phyloP scores from a whole-genome alignment of 1,284 basidiomycete species.

The Trichosporon coremiiforme region DNA sequence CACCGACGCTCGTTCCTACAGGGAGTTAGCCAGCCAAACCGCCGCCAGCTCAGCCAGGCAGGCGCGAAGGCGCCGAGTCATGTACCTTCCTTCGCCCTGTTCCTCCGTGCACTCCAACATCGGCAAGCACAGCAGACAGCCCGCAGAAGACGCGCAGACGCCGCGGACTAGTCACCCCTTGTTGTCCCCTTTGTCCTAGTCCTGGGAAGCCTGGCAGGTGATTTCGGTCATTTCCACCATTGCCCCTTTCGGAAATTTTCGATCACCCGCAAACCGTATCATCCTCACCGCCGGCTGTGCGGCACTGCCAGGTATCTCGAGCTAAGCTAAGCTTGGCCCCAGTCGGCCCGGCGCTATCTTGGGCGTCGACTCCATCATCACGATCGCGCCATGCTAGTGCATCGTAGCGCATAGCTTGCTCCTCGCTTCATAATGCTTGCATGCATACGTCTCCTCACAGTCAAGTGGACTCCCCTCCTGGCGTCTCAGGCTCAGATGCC shows the following conservation, averaged over 20 bases:
- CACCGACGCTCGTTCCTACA: neutral
- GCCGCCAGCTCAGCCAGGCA: neutral
- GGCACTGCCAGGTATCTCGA: neutral
- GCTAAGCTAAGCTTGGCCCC: neutral
- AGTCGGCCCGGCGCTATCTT: neutral
- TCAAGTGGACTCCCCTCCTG: neutral
- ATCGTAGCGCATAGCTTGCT: neutral
- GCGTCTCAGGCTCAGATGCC: neutral
- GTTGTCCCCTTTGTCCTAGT: neutral
- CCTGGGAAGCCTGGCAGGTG: neutral
- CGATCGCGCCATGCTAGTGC: neutral
- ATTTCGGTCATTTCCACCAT: slow-evolving; percentile 11
- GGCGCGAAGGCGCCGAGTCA: neutral
- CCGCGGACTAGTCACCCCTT: neutral
- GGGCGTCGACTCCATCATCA: neutral
- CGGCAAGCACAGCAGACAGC: neutral
- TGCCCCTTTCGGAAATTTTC: neutral
- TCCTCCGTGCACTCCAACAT: neutral
- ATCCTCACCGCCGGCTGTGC: slow-evolving; percentile 61
- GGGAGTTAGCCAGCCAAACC: neutral
- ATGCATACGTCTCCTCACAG: neutral
- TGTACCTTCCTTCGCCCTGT: neutral
- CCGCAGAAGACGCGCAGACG: neutral
- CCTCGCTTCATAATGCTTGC: neutral
- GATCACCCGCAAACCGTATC: slow-evolving; percentile 82